Evolutionary conservation across 148 eudicot genomes (phyloP).

Genomic region (Vaccinium macrocarpon): DNA sequence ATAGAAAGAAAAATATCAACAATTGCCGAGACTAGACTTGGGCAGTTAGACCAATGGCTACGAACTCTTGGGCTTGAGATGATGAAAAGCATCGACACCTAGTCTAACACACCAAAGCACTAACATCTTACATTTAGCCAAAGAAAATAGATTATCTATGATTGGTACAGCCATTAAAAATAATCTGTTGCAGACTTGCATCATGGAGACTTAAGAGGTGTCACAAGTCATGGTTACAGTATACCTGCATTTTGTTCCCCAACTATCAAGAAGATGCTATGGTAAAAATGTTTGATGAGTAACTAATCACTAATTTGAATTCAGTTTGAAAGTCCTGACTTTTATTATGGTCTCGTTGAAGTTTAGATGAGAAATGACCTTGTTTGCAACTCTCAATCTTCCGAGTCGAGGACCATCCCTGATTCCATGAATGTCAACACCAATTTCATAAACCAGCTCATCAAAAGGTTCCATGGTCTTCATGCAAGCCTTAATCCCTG

Average conservation of each 20-base stretch:
- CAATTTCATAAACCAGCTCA: conserved; percentile 70
- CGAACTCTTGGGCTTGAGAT: background rate
- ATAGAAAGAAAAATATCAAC: background rate
- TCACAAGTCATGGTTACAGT: background rate
- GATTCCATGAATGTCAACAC: conserved; percentile 72
- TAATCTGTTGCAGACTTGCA: background rate
- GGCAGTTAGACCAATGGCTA: background rate
- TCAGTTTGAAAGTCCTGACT: background rate
- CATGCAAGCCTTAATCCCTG: conserved; percentile 88
- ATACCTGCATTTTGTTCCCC: background rate
- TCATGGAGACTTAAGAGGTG: background rate
- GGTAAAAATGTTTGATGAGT: background rate
- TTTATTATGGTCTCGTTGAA: background rate
- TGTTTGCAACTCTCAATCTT: conserved; percentile 62
- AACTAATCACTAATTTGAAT: background rate
- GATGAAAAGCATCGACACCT: background rate
- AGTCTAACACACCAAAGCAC: too few species aligned
- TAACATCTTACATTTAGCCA: background rate
- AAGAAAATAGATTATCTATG: background rate
- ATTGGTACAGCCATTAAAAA: background rate
- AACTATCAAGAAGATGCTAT: background rate
- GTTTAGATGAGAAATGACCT: conserved; percentile 43
- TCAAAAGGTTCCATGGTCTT: conserved; percentile 55
- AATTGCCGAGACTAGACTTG: background rate
- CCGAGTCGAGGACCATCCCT: conserved; percentile 78